Percentiles rank a stretch among this genome's conserved stretches.
Evolutionary conservation across 306 rosid species (phyloP).

Genomic region (Ormosia emarginata): DNA sequence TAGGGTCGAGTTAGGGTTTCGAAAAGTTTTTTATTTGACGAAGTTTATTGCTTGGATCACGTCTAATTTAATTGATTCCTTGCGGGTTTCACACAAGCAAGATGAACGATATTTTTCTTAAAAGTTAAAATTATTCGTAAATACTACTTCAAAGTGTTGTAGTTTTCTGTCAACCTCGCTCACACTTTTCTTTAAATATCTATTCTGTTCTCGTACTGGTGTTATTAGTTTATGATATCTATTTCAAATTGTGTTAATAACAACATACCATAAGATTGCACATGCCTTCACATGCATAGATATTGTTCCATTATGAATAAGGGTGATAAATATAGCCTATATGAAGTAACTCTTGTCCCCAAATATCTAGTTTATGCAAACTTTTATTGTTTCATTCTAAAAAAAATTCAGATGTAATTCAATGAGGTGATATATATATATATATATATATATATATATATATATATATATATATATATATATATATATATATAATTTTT

Average conservation of each 20-base stretch:
- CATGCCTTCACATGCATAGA: not conserved
- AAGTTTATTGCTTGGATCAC: not conserved
- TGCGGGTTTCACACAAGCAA: slow-evolving; percentile 19
- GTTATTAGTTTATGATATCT: not conserved
- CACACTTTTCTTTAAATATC: not conserved
- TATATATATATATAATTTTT: too few relatives aligned
- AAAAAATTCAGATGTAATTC: too few relatives aligned
- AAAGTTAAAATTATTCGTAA: not conserved
- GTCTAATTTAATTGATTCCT: slow-evolving; percentile 15
- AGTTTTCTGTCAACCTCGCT: not conserved
- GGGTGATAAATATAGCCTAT: too few relatives aligned
- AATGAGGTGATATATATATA: too few relatives aligned
- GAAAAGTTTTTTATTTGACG: not conserved
- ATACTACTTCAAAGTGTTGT: not conserved
- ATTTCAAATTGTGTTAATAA: not conserved
- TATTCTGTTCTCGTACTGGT: not conserved
- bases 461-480: too few relatives aligned
- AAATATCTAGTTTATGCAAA: too few relatives aligned
- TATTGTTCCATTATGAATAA: not conserved
- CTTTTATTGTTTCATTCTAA: too few relatives aligned
- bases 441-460: too few relatives aligned
- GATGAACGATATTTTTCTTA: not conserved
- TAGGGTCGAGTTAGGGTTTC: slow-evolving; percentile 19
- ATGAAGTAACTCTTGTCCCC: not conserved
- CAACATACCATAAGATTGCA: not conserved